Evolutionary conservation across 441 rosid genomes (phyloP), one percentile per base, ranked within the genome.

Genomic region (Erodium texanum): DNA sequence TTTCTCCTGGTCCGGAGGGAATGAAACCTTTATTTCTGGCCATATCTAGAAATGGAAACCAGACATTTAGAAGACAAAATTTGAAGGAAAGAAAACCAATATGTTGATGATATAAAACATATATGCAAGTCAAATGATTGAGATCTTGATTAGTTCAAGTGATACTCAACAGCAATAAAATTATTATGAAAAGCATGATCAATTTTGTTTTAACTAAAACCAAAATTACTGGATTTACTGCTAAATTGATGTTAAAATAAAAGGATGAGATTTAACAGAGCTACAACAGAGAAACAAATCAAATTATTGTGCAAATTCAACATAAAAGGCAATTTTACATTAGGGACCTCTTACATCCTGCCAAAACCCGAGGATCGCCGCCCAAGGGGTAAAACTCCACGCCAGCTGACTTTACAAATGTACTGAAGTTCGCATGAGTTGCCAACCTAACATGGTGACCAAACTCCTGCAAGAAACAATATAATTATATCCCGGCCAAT

Each of bases 391-490:
- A 92, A 75, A 92, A 94, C 56, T 88, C 98, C 70, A 94, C 86
- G 43, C 92, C 97, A 67, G 92, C 94, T 59, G 92, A 83, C 76
- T 78, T 85, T 62, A 94, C 96, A 80, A 94, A 94, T 62, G 77
- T 73, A 54, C 77, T 73, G 82, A 94, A 94, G 79, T 94, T 94
- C 50, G 79, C 89, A 84, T 92, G 99, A 73, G 99, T 92, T 72
- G 99, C 98, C 82, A 94, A 68, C 83, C 99, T 84, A 73, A 94
- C 99, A 77, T 66, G 88, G 82, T 94, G 99, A 66, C 98, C 99
- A 69, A 83, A 94, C 80, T 92, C 99, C 99, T 94, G 84, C 70
- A 80, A 72, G 61, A 64, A 77, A 73, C 71, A 1, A 59, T 34
- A 29, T 6, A 69, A 75, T 27, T 27, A 27, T 27, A n/a, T n/a